phyloP scores from a whole-genome alignment of 805 yeast genomes.

The Metschnikowia drakensbergensis region DNA sequence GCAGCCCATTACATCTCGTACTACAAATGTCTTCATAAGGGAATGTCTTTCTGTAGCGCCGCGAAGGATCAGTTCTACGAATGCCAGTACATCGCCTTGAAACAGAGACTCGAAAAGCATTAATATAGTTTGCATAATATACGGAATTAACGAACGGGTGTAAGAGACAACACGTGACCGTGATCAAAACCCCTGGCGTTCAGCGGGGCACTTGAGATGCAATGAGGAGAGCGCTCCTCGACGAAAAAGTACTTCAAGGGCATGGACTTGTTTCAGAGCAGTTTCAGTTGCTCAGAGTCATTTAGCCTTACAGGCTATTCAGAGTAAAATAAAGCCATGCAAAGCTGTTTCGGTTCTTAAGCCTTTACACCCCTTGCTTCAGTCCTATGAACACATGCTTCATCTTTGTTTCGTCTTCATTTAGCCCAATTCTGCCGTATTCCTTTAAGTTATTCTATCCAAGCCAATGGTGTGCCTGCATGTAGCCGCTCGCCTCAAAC shows the following conservation, averaged over 20 bases:
- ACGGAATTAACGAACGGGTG: not conserved
- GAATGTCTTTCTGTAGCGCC: constrained; percentile 36
- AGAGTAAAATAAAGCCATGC: too few species aligned
- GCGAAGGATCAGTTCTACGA: constrained; percentile 43
- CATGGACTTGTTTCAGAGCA: not conserved
- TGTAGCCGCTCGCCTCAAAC: constrained; percentile 6
- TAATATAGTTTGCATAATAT: constrained; percentile 10
- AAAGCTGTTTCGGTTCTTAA: too few species aligned
- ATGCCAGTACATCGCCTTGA: constrained; percentile 41
- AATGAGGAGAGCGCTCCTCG: not conserved
- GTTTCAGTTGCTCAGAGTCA: not conserved
- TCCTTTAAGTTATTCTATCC: not conserved
- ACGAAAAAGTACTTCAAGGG: too few species aligned
- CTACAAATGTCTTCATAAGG: constrained; percentile 43
- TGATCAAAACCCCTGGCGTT: not conserved
- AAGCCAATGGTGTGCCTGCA: not conserved
- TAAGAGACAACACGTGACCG: not conserved
- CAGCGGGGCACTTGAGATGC: not conserved
- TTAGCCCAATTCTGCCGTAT: not conserved
- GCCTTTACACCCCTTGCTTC: too few species aligned
- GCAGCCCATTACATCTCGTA: constrained; percentile 41
- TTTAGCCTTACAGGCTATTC: too few species aligned
- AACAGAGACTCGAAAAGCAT: constrained; percentile 36
- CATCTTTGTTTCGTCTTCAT: not conserved
- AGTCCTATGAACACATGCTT: not conserved